These are phyloP conservation scores for Mycena vitilis DNA, from an alignment of 768 basidiomycete species.

Conservation along the genomic window DNA sequence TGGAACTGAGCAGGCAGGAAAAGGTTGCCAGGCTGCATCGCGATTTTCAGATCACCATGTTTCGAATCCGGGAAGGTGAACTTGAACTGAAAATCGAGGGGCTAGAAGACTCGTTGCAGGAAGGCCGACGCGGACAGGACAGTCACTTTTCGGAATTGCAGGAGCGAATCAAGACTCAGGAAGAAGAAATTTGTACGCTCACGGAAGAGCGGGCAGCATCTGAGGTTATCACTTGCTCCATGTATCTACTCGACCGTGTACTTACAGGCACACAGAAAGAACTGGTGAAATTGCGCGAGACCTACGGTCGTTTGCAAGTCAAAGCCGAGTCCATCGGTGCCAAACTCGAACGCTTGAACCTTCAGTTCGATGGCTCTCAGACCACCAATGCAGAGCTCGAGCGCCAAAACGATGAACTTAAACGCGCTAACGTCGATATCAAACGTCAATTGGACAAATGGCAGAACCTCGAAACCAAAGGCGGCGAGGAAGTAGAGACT, in stretches of 20 bases:
- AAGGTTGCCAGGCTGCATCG: conserved; percentile 69
- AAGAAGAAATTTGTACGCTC: conserved; percentile 51
- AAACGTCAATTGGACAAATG: conserved; percentile 76
- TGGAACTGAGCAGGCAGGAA: conserved; percentile 66
- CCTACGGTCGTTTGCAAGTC: conserved; percentile 61
- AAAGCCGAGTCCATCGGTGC: conserved; percentile 58
- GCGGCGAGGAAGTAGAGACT: conserved; percentile 66
- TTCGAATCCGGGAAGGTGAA: conserved; percentile 71
- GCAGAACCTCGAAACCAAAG: conserved; percentile 74
- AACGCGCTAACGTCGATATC: conserved; percentile 65
- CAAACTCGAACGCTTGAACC: conserved; percentile 66
- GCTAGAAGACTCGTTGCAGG: conserved; percentile 57
- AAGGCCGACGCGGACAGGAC: conserved; percentile 13
- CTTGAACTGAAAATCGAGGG: conserved; percentile 65
- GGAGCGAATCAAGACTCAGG: conserved; percentile 42
- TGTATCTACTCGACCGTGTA: conserved; percentile 16
- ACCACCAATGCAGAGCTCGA: conserved; percentile 66
- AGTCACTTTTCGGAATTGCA: conserved; percentile 14
- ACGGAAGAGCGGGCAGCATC: conserved; percentile 57
- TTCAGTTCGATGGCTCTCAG: conserved; percentile 70
- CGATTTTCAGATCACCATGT: conserved; percentile 76
- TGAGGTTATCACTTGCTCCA: conserved; percentile 51
- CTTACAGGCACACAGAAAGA: conserved; percentile 46
- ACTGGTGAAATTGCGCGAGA: conserved; percentile 57
- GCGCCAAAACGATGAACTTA: conserved; percentile 66